phyloP scores from a whole-genome alignment of 805 yeast genomes.

The Metschnikowia colocasiae region DNA sequence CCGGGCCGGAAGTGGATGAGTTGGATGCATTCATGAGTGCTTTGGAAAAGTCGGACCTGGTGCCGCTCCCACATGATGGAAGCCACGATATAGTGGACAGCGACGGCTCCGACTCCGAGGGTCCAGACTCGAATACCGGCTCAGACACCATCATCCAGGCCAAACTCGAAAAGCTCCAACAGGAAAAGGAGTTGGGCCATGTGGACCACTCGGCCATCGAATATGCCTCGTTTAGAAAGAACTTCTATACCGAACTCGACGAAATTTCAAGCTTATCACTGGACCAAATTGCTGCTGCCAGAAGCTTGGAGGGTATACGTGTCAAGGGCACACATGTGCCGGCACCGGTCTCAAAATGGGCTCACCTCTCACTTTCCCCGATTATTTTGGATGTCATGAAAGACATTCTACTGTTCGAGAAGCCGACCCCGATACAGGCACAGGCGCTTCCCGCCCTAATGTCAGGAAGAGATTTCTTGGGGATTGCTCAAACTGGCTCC shows the following conservation, averaged over 20 bases:
- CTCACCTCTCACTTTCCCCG: slow-evolving; percentile 73
- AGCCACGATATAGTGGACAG: slow-evolving; percentile 11
- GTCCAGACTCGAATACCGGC: background rate
- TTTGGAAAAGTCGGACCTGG: slow-evolving; percentile 1
- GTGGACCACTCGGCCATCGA: slow-evolving; percentile 44
- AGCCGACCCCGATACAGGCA: slow-evolving; percentile 85
- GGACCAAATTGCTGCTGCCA: slow-evolving; percentile 53
- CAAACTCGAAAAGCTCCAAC: slow-evolving; percentile 39
- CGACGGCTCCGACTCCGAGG: slow-evolving; percentile 24
- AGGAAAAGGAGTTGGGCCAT: slow-evolving; percentile 48
- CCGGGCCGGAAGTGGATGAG: slow-evolving; percentile 17
- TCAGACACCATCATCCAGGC: slow-evolving; percentile 30
- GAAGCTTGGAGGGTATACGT: slow-evolving; percentile 61
- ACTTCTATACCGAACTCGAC: slow-evolving; percentile 59
- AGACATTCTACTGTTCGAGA: slow-evolving; percentile 46
- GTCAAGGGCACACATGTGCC: slow-evolving; percentile 58
- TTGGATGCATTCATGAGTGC: slow-evolving; percentile 25
- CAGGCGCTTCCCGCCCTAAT: slow-evolving; percentile 89
- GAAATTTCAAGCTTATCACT: slow-evolving; percentile 46
- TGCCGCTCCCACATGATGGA: background rate
- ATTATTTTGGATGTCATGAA: slow-evolving; percentile 51
- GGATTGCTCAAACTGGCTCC: slow-evolving; percentile 94
- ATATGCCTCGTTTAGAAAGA: slow-evolving; percentile 54
- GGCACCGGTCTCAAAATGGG: slow-evolving; percentile 71
- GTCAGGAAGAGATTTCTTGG: slow-evolving; percentile 87